Base-by-base conservation (phyloP, 768 basidiomycete genomes). In the Lentinula detonsa region DNA sequence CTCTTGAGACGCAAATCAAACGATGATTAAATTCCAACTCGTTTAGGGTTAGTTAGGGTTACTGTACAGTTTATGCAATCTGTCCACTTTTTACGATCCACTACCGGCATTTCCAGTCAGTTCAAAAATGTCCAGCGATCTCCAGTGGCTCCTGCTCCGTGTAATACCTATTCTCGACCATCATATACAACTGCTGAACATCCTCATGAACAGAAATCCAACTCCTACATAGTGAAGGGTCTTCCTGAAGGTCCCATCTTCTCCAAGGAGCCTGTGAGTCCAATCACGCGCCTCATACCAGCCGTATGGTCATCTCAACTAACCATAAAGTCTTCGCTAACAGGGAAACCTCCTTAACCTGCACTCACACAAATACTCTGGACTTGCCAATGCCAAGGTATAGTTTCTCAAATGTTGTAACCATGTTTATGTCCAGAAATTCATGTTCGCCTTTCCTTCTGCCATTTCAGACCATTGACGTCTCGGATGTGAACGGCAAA, bases 301-400 rank as follows among this genome's bases (percentile, higher is more conserved):
- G 37, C 23, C 54, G 11, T 62, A 68, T 64, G n/a, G 39, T 31
- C 56, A 8, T 62, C 68, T 64, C 65, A 58, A 39, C 62, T 52
- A 21, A 64, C 57, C 48, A 1, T 48, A 52, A 8, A 18, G 42
- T 7, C 33, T 9, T 23, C 16, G 9, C 13, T 31, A 60, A 61
- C 62, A 93, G 92, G 93, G 91, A 66, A 93, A 93, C 78, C 85
- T 94, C 73, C 79, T 82, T 62, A 94, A 91, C 79, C 68, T 93
- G 66, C 90, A 95, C 80, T 95, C 93, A n/a, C 81, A 83, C 82
- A 96, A 95, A 72, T 94, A 83, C 81, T 96, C 93, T 62, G 93
- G 93, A 61, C 78, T 95, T 62, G 85, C 89, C 69, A 95, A 95
- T 81, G 64, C 79, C 69, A 94, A 90, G 86, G 90, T 88, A 60